Evolutionary conservation across 371 early-diverging fungal species (phyloP).

Genomic region (Mortierella sp.): DNA sequence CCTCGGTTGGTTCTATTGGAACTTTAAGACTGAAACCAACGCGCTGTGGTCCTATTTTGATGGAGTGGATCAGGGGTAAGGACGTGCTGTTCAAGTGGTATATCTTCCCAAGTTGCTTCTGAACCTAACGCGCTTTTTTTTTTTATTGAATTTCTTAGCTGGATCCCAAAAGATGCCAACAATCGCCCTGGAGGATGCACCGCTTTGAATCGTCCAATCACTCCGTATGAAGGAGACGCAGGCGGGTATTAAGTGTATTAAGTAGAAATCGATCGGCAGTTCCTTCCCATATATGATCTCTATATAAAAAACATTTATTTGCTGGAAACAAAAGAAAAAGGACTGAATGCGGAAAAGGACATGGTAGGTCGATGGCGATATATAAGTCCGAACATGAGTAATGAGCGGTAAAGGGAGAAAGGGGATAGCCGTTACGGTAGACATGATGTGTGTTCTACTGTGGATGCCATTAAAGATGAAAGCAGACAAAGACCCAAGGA

Average conservation of each 20-base stretch:
- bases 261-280: too few relatives aligned
- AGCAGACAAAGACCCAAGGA: not conserved
- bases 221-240: constrained; percentile 1
- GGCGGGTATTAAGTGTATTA: too few relatives aligned
- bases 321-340: too few relatives aligned
- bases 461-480: not conserved
- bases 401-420: too few relatives aligned
- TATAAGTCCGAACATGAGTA: too few relatives aligned
- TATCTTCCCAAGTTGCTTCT: not conserved
- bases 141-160: constrained; percentile 5
- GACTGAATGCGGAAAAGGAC: too few relatives aligned
- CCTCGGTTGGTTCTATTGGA: constrained; percentile 85
- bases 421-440: too few relatives aligned
- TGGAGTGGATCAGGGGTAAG: constrained; percentile 54
- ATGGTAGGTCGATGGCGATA: too few relatives aligned
- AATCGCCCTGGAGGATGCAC: constrained; percentile 46
- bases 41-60: constrained; percentile 80
- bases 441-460: too few relatives aligned
- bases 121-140: not conserved
- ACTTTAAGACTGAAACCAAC: constrained; percentile 80
- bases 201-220: constrained; percentile 22
- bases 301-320: too few relatives aligned
- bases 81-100: too few relatives aligned
- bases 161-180: constrained; percentile 52
- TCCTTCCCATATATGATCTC: too few relatives aligned